Base-by-base conservation (phyloP, 148 eudicot species). In the Cornus florida region DNA sequence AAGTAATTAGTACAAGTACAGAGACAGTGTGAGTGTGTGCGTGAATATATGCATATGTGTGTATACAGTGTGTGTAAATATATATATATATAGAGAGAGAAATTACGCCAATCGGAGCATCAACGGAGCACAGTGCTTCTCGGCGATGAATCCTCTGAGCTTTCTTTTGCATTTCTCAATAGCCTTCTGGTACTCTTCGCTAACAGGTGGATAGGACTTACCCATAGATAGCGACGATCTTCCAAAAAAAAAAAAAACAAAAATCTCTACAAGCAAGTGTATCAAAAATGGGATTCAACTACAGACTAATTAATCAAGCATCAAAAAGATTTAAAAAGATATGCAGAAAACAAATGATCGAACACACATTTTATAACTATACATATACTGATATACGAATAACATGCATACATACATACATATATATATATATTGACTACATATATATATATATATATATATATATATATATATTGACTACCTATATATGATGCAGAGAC, bases 61-160 rank as follows among this genome's bases (percentile, higher is more conserved):
- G 28, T 28, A 28, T 28, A 28, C 28, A 28, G 13, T 69, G 13
- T 33, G 13, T 2, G 32, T 69, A 9, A 9, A 70, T 41, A 70
- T 7, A 39, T 13, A 17, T 17, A 73, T 1, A 9, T 16, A 28
- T 3, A 48, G 38, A 77, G 66, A 77, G 33, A 33, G 24, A 56
- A 70, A 39, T 13, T 79, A 85, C 90, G 86, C 88, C 22, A 88
- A 69, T 46, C 90, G 90, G 59, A 88, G 90, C 79, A 88, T 88
- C 73, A 88, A 73, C 32, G 90, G 88, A 81, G 90, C 90, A 43
- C 88, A 85, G 76, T 85, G 59, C 76, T 88, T 88, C 77, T 85
- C 85, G 38, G 90, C 83, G 35, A 88, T 83, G 43, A 85, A 56
- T 8, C 82, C 88, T 75, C 87, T 88, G 41, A 88, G 84, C 83